Conservation (phyloP, 2,329 filamentous ascomycete species). For the Xylariaceae sp. region DNA sequence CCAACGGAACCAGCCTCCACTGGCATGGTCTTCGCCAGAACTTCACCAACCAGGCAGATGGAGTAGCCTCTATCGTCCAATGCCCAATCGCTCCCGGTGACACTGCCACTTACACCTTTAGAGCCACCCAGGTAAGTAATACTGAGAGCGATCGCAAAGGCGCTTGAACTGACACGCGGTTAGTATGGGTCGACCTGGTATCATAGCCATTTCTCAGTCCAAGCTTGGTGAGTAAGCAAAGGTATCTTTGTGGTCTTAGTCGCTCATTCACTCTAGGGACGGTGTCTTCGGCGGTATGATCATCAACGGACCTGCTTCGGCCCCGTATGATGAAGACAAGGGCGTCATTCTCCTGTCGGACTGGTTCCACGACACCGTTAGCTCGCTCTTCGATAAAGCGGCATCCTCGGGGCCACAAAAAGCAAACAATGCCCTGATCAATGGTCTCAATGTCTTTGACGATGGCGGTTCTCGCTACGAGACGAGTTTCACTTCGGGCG, state of each 20-base stretch:
- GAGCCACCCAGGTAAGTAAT: constrained; percentile 38
- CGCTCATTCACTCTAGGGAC: constrained; percentile 20
- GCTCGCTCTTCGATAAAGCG: constrained; percentile 32
- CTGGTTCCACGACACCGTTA: constrained; percentile 50
- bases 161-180: constrained; percentile 6
- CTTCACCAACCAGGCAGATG: constrained; percentile 52
- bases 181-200: constrained; percentile 58
- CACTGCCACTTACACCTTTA: constrained; percentile 54
- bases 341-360: constrained; percentile 58
- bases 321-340: constrained; percentile 61
- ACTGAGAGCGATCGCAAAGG: background rate
- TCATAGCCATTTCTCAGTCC: constrained; percentile 55
- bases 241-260: background rate
- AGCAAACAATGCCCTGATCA: constrained; percentile 42
- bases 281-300: constrained; percentile 51
- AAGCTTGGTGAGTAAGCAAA: constrained; percentile 25
- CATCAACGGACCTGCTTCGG: constrained; percentile 56
- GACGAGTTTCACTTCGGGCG: constrained; percentile 40
- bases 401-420: constrained; percentile 32
- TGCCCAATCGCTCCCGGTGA: constrained; percentile 51
- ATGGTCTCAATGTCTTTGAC: constrained; percentile 34
- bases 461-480: constrained; percentile 35
- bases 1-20: constrained; percentile 60
- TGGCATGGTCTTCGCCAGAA: constrained; percentile 61
- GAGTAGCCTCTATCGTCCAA: constrained; percentile 49